Conservation (phyloP, 805 yeast species). For the Saturnispora zaruensis region DNA sequence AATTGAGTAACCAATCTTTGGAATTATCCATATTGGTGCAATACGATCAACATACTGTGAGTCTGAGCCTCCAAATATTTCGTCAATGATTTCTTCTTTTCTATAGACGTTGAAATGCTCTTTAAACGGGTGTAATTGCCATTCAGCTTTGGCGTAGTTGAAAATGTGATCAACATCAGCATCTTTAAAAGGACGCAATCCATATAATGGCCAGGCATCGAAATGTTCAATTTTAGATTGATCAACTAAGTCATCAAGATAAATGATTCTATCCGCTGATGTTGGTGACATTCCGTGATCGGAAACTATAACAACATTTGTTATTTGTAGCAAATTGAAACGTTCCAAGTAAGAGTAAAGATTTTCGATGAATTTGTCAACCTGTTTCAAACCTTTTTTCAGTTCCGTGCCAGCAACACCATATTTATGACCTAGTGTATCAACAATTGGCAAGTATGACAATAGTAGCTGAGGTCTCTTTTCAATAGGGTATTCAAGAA, state of each 20-base stretch:
- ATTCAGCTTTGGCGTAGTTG: constrained; percentile 32
- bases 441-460: constrained; percentile 75
- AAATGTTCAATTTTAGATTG: constrained; percentile 45
- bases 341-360: constrained; percentile 38
- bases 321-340: constrained; percentile 55
- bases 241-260: constrained; percentile 64
- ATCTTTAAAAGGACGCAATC: constrained; percentile 49
- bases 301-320: constrained; percentile 70
- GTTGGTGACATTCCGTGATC: constrained; percentile 96
- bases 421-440: constrained; percentile 62
- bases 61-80: constrained; percentile 48
- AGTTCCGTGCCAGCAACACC: constrained; percentile 62
- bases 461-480: constrained; percentile 69
- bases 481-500: constrained; percentile 54
- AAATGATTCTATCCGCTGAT: constrained; percentile 55
- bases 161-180: constrained; percentile 37
- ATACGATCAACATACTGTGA: constrained; percentile 45
- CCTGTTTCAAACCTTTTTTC: constrained; percentile 44
- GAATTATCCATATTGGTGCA: constrained; percentile 82
- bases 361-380: constrained; percentile 54
- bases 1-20: constrained; percentile 71
- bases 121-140: constrained; percentile 23
- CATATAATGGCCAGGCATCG: constrained; percentile 85
- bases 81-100: constrained; percentile 45
- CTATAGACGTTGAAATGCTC: constrained; percentile 39